A percentile compares a stretch with the other conserved stretches of the same genome.
These are phyloP conservation scores for Lagenidium sp. DNA, from an alignment of 352 stramenopile genomes.

Conservation along the genomic window DNA sequence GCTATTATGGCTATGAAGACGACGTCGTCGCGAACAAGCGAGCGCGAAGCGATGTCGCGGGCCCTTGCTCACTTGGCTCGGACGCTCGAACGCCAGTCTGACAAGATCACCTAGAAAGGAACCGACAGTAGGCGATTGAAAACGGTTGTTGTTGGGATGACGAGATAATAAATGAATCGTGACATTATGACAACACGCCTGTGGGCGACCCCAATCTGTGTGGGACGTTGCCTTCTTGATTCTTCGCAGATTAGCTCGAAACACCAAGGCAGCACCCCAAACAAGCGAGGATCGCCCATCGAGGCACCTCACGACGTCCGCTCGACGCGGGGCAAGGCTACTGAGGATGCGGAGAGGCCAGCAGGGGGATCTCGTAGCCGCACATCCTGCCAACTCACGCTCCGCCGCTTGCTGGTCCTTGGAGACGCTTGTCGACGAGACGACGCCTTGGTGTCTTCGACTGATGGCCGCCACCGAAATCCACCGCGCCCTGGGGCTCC, in stretches of 20 bases:
- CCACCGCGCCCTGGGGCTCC: too few species aligned
- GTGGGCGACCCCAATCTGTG: too few species aligned
- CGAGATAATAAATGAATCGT: slow-evolving; percentile 10
- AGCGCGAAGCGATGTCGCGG: slow-evolving; percentile 78
- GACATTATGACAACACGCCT: too few species aligned
- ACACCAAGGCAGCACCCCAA: neutral
- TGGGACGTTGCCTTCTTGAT: too few species aligned
- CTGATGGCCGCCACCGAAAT: too few species aligned
- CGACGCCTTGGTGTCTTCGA: too few species aligned
- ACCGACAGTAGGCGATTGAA: neutral
- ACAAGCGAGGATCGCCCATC: too few species aligned
- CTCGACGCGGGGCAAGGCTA: too few species aligned
- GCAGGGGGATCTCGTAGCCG: slow-evolving; percentile 11
- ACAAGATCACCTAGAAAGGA: too few species aligned
- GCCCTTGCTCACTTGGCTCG: slow-evolving; percentile 66
- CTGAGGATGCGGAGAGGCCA: too few species aligned
- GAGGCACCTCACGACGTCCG: too few species aligned
- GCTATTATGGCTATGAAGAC: slow-evolving; percentile 76
- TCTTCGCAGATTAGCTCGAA: neutral
- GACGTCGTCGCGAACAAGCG: slow-evolving; percentile 69
- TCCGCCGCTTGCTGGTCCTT: slow-evolving; percentile 12
- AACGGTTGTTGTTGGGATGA: neutral
- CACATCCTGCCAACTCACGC: slow-evolving; percentile 20
- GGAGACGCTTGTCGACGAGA: too few species aligned
- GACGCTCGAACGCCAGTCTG: slow-evolving; percentile 61